Conservation (phyloP, 345 rosid genomes). For the Hirschfeldia incana region DNA sequence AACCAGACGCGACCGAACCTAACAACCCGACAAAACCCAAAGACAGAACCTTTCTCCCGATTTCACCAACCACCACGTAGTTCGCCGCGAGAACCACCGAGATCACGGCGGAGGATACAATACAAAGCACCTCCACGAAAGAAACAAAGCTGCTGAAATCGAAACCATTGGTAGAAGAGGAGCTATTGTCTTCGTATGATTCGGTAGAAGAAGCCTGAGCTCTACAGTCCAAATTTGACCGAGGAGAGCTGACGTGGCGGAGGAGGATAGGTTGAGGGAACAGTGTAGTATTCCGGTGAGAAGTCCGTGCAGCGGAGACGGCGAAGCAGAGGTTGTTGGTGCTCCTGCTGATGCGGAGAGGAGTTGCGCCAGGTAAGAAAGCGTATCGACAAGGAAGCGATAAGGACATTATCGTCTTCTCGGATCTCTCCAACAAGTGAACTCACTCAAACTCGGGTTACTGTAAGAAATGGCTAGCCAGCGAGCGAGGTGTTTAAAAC, state of each 20-base stretch:
- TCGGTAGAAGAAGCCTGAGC: slow-evolving; percentile 30
- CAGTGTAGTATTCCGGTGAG: slow-evolving; percentile 26
- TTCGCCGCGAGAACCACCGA: slow-evolving; percentile 53
- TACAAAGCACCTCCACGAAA: slow-evolving; percentile 53
- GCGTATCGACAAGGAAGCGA: slow-evolving; percentile 44
- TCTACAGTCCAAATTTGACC: slow-evolving; percentile 19
- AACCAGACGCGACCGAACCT: slow-evolving; percentile 58
- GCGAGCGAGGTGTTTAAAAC: background rate
- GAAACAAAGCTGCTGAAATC: slow-evolving; percentile 53
- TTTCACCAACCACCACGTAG: slow-evolving; percentile 45
- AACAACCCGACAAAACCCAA: slow-evolving; percentile 57
- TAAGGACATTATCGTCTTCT: slow-evolving; percentile 46
- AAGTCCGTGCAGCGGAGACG: slow-evolving; percentile 30
- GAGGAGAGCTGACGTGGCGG: slow-evolving; percentile 22
- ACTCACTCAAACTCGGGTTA: slow-evolving; percentile 2
- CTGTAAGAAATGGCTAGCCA: slow-evolving; percentile 27
- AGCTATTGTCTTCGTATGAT: slow-evolving; percentile 36
- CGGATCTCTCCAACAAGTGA: slow-evolving; percentile 4
- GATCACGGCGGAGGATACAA: slow-evolving; percentile 61
- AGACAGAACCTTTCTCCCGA: slow-evolving; percentile 58
- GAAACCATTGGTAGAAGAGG: slow-evolving; percentile 36
- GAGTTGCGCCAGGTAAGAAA: slow-evolving; percentile 40
- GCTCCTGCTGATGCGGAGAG: slow-evolving; percentile 36
- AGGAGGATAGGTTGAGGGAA: slow-evolving; percentile 33
- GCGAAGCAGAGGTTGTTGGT: slow-evolving; percentile 37